These are phyloP conservation scores for Caloboletus firmus DNA, from an alignment of 1,284 basidiomycete species.

Conservation along the genomic window DNA sequence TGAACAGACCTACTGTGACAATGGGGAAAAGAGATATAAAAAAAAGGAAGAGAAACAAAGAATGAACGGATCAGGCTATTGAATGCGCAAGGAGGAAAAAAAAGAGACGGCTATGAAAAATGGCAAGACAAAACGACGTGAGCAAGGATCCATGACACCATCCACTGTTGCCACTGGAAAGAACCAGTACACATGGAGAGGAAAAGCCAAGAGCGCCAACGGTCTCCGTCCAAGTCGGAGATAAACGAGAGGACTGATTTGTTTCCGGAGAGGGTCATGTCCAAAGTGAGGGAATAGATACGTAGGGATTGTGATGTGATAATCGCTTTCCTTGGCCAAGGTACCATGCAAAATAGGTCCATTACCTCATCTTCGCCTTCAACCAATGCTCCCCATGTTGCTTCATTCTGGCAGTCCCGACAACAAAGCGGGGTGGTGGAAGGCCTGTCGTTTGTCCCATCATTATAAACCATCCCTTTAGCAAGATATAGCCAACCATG, in stretches of 20 bases:
- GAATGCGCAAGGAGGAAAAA: background rate
- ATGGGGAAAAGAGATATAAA: background rate
- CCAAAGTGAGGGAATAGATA: slow-evolving; percentile 36
- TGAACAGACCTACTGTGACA: slow-evolving; percentile 33
- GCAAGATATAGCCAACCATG: slow-evolving; percentile 31
- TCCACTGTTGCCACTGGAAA: background rate
- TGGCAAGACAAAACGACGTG: slow-evolving; percentile 5
- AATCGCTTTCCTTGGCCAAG: slow-evolving; percentile 21
- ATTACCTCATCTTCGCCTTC: slow-evolving; percentile 16
- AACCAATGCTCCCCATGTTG: slow-evolving; percentile 11
- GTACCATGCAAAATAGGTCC: slow-evolving; percentile 25
- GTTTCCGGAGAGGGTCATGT: slow-evolving; percentile 26
- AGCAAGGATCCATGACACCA: slow-evolving; percentile 9
- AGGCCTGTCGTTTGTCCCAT: slow-evolving; percentile 16
- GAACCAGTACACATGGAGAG: slow-evolving; percentile 2
- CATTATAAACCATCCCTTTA: slow-evolving; percentile 23
- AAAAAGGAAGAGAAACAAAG: slow-evolving; percentile 1
- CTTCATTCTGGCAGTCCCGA: slow-evolving; percentile 11
- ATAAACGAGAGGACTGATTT: slow-evolving; percentile 21
- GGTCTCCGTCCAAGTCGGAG: slow-evolving; percentile 7
- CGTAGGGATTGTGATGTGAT: slow-evolving; percentile 29
- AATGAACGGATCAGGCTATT: slow-evolving; percentile 13
- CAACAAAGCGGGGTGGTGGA: slow-evolving; percentile 10
- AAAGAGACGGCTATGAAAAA: slow-evolving; percentile 3
- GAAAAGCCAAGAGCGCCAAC: slow-evolving; percentile 1